A percentile compares a stretch with the other conserved stretches of the same genome.
Conservation (phyloP, 2,329 filamentous ascomycete genomes). For the Pyricularia pennisetigena region DNA sequence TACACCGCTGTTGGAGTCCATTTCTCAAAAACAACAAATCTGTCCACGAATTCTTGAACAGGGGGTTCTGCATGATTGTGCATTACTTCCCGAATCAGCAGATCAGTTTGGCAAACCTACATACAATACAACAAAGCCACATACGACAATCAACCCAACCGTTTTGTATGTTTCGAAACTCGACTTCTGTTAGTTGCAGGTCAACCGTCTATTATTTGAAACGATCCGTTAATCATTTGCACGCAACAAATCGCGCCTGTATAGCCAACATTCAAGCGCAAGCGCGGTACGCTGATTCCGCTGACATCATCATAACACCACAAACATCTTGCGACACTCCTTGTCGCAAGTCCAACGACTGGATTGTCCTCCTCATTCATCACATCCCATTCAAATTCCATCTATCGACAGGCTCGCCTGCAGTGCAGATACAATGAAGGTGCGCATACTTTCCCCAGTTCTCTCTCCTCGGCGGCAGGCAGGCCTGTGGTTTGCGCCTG, state of each 20-base stretch:
- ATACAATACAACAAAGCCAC: background rate
- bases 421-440: slow-evolving; percentile 15
- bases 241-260: background rate
- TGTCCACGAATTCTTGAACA: background rate
- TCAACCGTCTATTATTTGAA: background rate
- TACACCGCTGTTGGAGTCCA: background rate
- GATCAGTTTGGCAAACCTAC: background rate
- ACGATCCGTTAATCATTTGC: background rate
- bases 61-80: background rate
- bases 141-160: background rate
- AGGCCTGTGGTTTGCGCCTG: background rate
- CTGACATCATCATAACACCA: background rate
- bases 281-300: background rate
- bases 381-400: background rate
- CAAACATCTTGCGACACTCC: background rate
- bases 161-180: background rate
- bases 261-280: background rate
- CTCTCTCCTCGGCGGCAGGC: background rate
- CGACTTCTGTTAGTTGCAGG: background rate
- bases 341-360: background rate
- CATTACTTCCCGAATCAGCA: background rate
- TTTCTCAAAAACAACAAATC: background rate
- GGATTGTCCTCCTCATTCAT: background rate
- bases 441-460: slow-evolving; percentile 9
- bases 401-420: background rate